A percentile compares a stretch with the other conserved stretches of the same genome.
These are phyloP conservation scores for Penicillium antarcticum DNA, from an alignment of 495 filamentous ascomycete species.

Conservation along the genomic window DNA sequence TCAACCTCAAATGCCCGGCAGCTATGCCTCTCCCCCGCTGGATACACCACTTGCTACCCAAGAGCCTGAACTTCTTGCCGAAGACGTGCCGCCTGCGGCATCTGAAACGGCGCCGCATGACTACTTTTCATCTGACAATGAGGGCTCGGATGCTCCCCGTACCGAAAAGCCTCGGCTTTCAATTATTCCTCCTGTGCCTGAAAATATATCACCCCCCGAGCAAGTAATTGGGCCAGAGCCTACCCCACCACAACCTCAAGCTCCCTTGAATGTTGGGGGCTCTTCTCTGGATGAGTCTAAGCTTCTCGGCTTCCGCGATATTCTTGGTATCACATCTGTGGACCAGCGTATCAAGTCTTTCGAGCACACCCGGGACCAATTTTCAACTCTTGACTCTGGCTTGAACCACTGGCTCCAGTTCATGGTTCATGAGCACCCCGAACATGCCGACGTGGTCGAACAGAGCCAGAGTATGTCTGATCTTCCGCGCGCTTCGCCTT, in stretches of 20 bases:
- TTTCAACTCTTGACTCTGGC: conserved; percentile 68
- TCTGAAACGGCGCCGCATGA: conserved; percentile 19
- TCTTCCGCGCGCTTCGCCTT: conserved; percentile 30
- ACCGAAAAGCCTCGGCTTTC: conserved; percentile 22
- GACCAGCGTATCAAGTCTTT: conserved; percentile 67
- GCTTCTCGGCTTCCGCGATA: conserved; percentile 64
- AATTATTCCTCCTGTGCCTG: conserved; percentile 20
- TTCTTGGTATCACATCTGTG: conserved; percentile 57
- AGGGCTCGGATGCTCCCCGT: conserved; percentile 8
- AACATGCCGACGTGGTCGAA: conserved; percentile 45
- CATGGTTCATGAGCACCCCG: conserved; percentile 47
- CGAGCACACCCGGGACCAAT: conserved; percentile 65
- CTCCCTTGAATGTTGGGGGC: background rate
- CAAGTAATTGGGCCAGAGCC: conserved; percentile 13
- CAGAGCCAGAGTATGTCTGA: conserved; percentile 29
- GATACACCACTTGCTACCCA: conserved; percentile 8
- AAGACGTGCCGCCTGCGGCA: conserved; percentile 1
- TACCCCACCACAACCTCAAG: background rate
- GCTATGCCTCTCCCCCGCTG: conserved; percentile 3
- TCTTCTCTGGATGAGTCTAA: conserved; percentile 32
- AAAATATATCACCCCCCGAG: conserved; percentile 15
- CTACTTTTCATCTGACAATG: conserved; percentile 11
- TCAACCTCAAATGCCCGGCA: conserved; percentile 8
- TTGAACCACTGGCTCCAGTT: conserved; percentile 67
- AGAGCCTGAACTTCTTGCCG: conserved; percentile 12